phyloP scores from a whole-genome alignment of 345 rosid species.

The Schrenkiella parvula region DNA sequence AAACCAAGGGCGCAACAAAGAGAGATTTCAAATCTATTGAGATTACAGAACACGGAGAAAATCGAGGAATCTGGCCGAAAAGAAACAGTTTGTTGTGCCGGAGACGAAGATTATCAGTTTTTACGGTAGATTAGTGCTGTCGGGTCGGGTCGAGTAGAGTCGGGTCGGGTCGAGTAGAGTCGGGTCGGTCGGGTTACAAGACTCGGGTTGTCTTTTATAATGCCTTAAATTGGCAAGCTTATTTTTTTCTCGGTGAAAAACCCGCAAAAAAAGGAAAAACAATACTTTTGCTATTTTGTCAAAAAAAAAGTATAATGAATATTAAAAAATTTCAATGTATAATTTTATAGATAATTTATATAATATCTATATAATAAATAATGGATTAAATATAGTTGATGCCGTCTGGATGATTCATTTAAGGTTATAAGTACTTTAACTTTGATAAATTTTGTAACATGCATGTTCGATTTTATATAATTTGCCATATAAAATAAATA shows the following conservation, averaged over 20 bases:
- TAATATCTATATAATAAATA: no score
- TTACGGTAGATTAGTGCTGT: neutral
- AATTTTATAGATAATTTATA: no score
- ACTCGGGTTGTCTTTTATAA: neutral
- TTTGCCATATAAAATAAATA: no score
- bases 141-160: neutral
- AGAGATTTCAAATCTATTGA: slow-evolving; percentile 19
- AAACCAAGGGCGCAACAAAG: slow-evolving; percentile 7
- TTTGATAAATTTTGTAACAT: no score
- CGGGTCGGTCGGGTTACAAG: neutral
- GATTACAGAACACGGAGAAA: slow-evolving; percentile 25
- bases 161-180: neutral
- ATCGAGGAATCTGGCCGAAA: slow-evolving; percentile 28
- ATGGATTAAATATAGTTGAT: no score
- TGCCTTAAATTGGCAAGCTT: neutral
- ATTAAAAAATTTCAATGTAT: no score
- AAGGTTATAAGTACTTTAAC: no score
- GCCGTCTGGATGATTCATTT: no score
- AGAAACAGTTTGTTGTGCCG: slow-evolving; percentile 23
- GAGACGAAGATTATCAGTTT: slow-evolving; percentile 19
- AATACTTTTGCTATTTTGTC: no score
- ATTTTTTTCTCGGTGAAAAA: neutral
- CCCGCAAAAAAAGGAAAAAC: no score
- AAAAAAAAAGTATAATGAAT: no score
- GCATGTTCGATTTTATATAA: no score